Percentiles rank a stretch among this genome's conserved stretches.
phyloP scores from a whole-genome alignment of 2,329 filamentous ascomycete species.

The Penicillium sp. region DNA sequence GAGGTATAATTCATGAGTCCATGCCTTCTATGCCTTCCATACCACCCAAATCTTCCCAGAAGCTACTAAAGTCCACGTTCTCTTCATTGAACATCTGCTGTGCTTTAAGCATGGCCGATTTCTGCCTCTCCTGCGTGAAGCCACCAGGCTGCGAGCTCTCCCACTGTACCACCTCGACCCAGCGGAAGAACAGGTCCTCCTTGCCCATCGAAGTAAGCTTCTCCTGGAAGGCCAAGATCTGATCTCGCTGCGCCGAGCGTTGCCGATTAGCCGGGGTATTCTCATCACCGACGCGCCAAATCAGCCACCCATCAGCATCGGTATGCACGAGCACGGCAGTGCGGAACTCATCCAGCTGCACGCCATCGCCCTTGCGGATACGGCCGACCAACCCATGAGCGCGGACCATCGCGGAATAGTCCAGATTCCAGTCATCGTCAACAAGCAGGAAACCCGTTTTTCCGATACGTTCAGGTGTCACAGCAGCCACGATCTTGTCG shows the following conservation, averaged over 20 bases:
- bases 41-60: constrained; percentile 72
- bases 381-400: constrained; percentile 69
- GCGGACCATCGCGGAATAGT: constrained; percentile 77
- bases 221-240: constrained; percentile 79
- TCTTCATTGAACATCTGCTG: constrained; percentile 72
- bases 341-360: constrained; percentile 66
- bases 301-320: constrained; percentile 69
- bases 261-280: constrained; percentile 45
- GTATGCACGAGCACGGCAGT: constrained; percentile 70
- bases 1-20: neutral
- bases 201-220: constrained; percentile 74
- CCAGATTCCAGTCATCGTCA: constrained; percentile 82
- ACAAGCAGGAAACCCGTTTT: constrained; percentile 90
- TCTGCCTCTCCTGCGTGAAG: constrained; percentile 73
- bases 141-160: constrained; percentile 78
- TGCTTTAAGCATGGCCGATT: constrained; percentile 70
- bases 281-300: constrained; percentile 61
- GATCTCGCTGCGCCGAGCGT: constrained; percentile 51
- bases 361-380: constrained; percentile 27
- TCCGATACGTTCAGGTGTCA: constrained; percentile 65
- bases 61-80: constrained; percentile 77
- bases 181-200: constrained; percentile 85
- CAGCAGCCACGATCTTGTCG: constrained; percentile 65
- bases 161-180: constrained; percentile 90
- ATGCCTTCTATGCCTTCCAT: constrained; percentile 50